phyloP scores from a whole-genome alignment of 2,329 filamentous ascomycete genomes.

The Chalara sp. region DNA sequence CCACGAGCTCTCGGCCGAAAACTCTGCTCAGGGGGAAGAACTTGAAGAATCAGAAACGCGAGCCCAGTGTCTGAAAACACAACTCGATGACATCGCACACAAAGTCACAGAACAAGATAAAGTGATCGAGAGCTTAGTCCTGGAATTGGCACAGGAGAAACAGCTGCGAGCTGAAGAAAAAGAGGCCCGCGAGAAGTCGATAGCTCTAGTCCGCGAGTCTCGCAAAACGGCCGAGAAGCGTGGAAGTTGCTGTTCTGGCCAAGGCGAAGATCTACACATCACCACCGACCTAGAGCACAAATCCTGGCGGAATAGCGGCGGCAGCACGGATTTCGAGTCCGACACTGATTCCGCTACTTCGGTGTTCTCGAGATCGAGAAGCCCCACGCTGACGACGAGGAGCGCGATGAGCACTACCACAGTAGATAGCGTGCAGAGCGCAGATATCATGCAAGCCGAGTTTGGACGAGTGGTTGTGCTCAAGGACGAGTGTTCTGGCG shows the following conservation, averaged over 20 bases:
- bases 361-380: constrained; percentile 54
- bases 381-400: constrained; percentile 40
- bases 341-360: constrained; percentile 47
- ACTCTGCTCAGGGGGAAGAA: constrained; percentile 47
- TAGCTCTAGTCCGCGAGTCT: constrained; percentile 11
- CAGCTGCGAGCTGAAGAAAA: constrained; percentile 25
- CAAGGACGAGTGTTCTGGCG: too few species aligned
- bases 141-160: constrained; percentile 46
- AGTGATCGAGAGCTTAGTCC: constrained; percentile 41
- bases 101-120: constrained; percentile 47
- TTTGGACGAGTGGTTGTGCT: background rate
- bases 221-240: constrained; percentile 4
- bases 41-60: constrained; percentile 48
- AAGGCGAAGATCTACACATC: constrained; percentile 15
- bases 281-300: constrained; percentile 11
- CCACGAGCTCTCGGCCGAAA: constrained; percentile 45
- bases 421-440: background rate
- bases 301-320: background rate
- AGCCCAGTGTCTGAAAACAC: constrained; percentile 46
- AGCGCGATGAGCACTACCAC: background rate
- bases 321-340: background rate
- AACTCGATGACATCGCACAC: constrained; percentile 52
- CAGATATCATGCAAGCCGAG: constrained; percentile 1
- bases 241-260: background rate
- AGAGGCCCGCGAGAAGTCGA: constrained; percentile 22